Conservation (phyloP, 148 eudicot genomes). For the Polygonum aviculare region DNA sequence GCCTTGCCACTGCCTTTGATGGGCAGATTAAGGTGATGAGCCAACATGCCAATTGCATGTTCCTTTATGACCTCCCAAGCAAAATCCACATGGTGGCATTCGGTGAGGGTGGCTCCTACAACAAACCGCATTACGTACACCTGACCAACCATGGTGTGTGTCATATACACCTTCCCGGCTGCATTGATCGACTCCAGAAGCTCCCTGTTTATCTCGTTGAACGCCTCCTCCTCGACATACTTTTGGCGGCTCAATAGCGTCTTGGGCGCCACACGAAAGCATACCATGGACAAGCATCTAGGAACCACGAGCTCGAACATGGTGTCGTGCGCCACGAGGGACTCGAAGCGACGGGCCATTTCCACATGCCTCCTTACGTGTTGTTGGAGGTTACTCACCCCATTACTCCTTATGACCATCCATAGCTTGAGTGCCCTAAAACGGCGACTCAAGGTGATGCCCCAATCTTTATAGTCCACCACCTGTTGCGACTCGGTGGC, state of each 20-base stretch:
- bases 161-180: slow-evolving; percentile 32
- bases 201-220: slow-evolving; percentile 28
- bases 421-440: slow-evolving; percentile 48
- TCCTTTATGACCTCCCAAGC: slow-evolving; percentile 47
- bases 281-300: slow-evolving; percentile 30
- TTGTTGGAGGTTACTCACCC: slow-evolving; percentile 25
- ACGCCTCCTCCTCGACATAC: slow-evolving; percentile 10
- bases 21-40: not conserved
- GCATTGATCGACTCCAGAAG: slow-evolving; percentile 39
- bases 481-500: slow-evolving; percentile 37
- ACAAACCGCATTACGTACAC: slow-evolving; percentile 34
- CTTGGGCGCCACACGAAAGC: slow-evolving; percentile 31
- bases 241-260: not conserved
- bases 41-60: slow-evolving; percentile 23
- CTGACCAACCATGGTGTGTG: slow-evolving; percentile 37
- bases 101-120: slow-evolving; percentile 37
- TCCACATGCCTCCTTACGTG: slow-evolving; percentile 35
- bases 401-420: slow-evolving; percentile 42
- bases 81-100: slow-evolving; percentile 27
- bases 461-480: slow-evolving; percentile 68
- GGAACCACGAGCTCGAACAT: slow-evolving; percentile 41
- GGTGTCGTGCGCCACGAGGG: slow-evolving; percentile 15
- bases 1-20: too few species aligned
- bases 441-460: slow-evolving; percentile 37
- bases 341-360: slow-evolving; percentile 44